Percentiles rank a stretch among this genome's conserved stretches.
These are phyloP conservation scores for Fusarium sterilihyphosum DNA, from an alignment of 2,329 filamentous ascomycete species.

Conservation along the genomic window DNA sequence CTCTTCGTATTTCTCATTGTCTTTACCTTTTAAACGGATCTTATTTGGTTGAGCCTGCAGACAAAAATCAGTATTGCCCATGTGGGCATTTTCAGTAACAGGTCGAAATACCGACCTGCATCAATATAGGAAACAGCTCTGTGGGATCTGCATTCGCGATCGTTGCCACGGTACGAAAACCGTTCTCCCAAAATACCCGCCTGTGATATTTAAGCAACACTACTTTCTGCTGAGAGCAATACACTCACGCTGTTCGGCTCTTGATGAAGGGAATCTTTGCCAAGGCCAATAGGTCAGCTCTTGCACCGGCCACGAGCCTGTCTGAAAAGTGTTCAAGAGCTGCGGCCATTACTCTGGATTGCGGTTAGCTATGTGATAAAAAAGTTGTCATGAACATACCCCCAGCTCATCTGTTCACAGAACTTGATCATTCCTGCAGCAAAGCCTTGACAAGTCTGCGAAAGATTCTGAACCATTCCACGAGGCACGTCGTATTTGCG, in stretches of 20 bases:
- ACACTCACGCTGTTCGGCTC: conserved; percentile 72
- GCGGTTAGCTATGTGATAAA: conserved; percentile 18
- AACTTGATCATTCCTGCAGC: conserved; percentile 84
- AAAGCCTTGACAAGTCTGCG: conserved; percentile 81
- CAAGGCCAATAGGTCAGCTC: conserved; percentile 75
- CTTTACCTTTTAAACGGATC: conserved; percentile 61
- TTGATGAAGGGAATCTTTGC: conserved; percentile 80
- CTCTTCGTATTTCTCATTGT: conserved; percentile 68
- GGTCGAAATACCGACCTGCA: conserved; percentile 63
- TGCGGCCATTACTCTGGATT: conserved; percentile 70
- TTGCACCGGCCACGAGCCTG: conserved; percentile 76
- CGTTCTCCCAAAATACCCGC: conserved; percentile 78
- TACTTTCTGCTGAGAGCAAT: background rate
- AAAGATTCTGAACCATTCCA: conserved; percentile 75
- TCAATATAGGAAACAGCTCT: conserved; percentile 75
- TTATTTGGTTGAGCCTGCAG: conserved; percentile 73
- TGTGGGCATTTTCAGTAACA: background rate
- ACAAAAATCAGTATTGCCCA: background rate
- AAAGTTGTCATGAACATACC: conserved; percentile 50
- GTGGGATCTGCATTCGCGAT: conserved; percentile 75
- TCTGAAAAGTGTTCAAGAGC: conserved; percentile 81
- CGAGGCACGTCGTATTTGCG: conserved; percentile 76
- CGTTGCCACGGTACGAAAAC: conserved; percentile 73
- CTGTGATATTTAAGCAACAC: conserved; percentile 34
- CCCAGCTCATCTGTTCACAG: conserved; percentile 80